These are phyloP conservation scores for Venustampulla echinocandica DNA, from an alignment of 495 filamentous ascomycete species.

Conservation along the genomic window DNA sequence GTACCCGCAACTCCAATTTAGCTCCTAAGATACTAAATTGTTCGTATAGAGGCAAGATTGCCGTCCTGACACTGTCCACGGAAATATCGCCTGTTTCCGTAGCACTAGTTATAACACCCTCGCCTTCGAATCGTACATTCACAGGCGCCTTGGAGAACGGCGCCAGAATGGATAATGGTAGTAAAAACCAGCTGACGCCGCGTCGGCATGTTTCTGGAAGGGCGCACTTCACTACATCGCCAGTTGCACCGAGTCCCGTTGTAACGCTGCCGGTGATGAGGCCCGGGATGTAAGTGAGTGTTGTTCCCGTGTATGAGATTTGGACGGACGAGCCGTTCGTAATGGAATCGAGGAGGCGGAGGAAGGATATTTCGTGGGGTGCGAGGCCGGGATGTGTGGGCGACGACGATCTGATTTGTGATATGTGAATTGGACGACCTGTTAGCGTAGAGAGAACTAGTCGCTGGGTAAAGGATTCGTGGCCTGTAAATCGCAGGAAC, in stretches of 20 bases:
- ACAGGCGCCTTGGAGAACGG: slow-evolving; percentile 87
- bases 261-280: slow-evolving; percentile 74
- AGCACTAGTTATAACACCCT: slow-evolving; percentile 86
- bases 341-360: slow-evolving; percentile 86
- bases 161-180: slow-evolving; percentile 81
- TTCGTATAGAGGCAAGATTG: slow-evolving; percentile 80
- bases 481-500: slow-evolving; percentile 62
- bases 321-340: slow-evolving; percentile 94
- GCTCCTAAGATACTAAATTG: slow-evolving; percentile 75
- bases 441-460: slow-evolving; percentile 87
- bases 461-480: slow-evolving; percentile 72
- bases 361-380: slow-evolving; percentile 87
- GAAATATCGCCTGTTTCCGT: slow-evolving; percentile 75
- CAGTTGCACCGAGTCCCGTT: slow-evolving; percentile 48
- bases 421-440: slow-evolving; percentile 80
- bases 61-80: slow-evolving; percentile 87
- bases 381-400: slow-evolving; percentile 78
- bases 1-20: slow-evolving; percentile 78
- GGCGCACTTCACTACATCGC: slow-evolving; percentile 66
- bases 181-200: slow-evolving; percentile 85
- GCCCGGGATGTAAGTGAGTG: slow-evolving; percentile 82
- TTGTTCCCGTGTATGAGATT: slow-evolving; percentile 91
- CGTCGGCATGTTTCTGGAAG: slow-evolving; percentile 65
- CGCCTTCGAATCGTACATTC: slow-evolving; percentile 79
- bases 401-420: slow-evolving; percentile 81